These are phyloP conservation scores for Alternaria conjuncta DNA, from an alignment of 2,329 filamentous ascomycete genomes.

Conservation along the genomic window DNA sequence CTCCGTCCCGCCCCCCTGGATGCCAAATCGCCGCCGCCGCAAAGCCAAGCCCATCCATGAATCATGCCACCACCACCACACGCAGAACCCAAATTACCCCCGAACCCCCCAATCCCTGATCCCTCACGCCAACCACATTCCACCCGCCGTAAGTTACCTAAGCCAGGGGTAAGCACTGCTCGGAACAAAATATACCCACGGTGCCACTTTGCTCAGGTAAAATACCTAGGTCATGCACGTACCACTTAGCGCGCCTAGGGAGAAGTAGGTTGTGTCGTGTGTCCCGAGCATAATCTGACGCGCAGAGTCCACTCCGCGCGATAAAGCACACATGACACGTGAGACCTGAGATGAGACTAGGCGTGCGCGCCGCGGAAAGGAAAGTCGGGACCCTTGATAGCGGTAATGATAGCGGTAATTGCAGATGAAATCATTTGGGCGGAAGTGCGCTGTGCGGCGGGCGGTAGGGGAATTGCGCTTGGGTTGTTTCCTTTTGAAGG, in stretches of 20 bases:
- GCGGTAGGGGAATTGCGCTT: neutral
- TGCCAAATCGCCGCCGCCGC: neutral
- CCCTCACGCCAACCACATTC: neutral
- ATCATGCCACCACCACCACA: neutral
- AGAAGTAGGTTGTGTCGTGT: neutral
- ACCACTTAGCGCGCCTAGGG: neutral
- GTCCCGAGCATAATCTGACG: neutral
- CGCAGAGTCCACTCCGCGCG: neutral
- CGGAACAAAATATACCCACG: neutral
- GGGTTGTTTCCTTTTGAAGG: neutral
- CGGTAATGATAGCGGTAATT: neutral
- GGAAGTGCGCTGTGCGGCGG: neutral
- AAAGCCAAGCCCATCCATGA: neutral
- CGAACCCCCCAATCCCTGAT: neutral
- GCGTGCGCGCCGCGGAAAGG: neutral
- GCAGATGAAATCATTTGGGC: neutral
- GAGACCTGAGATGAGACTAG: neutral
- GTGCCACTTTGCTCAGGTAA: neutral
- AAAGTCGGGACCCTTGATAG: neutral
- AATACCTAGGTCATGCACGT: neutral
- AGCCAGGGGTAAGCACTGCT: slow-evolving; percentile 3
- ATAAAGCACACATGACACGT: neutral
- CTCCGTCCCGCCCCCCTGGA: neutral
- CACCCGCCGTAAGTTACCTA: neutral
- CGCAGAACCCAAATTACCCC: neutral